phyloP scores from a whole-genome alignment of 2,329 filamentous ascomycete genomes.

The Simplicillium sp. region DNA sequence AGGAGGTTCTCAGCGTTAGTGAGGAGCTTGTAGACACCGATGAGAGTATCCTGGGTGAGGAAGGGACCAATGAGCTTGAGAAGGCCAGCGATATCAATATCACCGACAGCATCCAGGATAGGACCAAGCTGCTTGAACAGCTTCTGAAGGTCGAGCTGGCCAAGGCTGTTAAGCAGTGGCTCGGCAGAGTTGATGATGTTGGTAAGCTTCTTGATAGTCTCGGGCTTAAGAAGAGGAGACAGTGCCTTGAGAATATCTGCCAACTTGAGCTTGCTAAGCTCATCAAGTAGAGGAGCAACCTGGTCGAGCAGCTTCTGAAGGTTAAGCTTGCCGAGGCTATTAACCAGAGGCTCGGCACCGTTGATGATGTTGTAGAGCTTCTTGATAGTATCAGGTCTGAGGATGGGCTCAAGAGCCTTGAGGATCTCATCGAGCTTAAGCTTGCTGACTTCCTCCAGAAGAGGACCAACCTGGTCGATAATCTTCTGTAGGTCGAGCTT shows the following conservation, averaged over 20 bases:
- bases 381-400: constrained; percentile 4
- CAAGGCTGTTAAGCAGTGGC: constrained; percentile 12
- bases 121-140: constrained; percentile 10
- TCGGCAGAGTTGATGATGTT: constrained; percentile 13
- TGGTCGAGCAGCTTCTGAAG: constrained; percentile 19
- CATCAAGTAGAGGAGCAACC: constrained; percentile 21
- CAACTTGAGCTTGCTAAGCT: constrained; percentile 20
- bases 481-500: constrained; percentile 8
- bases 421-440: constrained; percentile 2
- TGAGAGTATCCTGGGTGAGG: constrained; percentile 15
- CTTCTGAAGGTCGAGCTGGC: constrained; percentile 10
- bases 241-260: constrained; percentile 21
- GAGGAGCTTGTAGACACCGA: constrained; percentile 14
- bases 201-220: constrained; percentile 15
- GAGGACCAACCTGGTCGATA: constrained; percentile 11
- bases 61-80: constrained; percentile 15
- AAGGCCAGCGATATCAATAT: constrained; percentile 23
- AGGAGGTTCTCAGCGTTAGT: constrained; percentile 15
- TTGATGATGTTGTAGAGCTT: constrained; percentile 6
- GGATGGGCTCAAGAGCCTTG: constrained; percentile 8
- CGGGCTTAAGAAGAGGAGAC: constrained; percentile 15
- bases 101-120: constrained; percentile 15
- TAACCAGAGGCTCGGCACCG: constrained; percentile 18
- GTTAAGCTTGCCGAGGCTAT: constrained; percentile 17
- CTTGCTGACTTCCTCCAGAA: constrained; percentile 9